Evolutionary conservation across 164 flowering plant genomes (phyloP).

Genomic region (Vitis labrusca): DNA sequence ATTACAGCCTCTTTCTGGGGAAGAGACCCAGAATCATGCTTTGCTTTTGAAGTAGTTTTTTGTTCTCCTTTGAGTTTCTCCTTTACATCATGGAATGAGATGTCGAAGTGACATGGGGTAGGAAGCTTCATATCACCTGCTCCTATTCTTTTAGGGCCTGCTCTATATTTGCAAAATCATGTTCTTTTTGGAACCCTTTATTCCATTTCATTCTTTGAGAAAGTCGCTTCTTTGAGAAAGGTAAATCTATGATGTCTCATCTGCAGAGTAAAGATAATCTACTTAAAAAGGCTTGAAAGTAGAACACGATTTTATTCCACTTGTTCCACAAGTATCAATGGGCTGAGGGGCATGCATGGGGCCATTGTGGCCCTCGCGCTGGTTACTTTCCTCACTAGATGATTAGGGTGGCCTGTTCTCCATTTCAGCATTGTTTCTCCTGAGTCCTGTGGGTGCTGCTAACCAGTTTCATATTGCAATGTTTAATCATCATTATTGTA

Average conservation of each 20-base stretch:
- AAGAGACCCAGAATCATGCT: no score
- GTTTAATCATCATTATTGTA: no score
- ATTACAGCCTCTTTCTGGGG: no score
- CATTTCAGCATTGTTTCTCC: no score
- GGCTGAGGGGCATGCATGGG: no score
- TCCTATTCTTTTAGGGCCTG: background rate
- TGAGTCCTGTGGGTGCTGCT: no score
- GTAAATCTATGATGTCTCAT: background rate
- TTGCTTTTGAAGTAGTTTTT: no score
- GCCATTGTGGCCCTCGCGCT: no score
- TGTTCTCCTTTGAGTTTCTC: no score
- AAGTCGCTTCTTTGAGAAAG: background rate
- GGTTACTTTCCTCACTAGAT: no score
- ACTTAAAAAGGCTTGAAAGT: slow-evolving; percentile 1
- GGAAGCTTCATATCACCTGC: slow-evolving; percentile 1
- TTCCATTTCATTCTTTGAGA: background rate
- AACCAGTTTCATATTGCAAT: no score
- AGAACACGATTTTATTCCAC: background rate
- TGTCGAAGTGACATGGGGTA: background rate
- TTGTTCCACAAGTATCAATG: background rate
- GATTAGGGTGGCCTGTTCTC: no score
- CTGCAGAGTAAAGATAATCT: background rate
- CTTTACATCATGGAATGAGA: background rate
- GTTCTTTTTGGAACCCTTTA: background rate
- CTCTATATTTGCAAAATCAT: background rate